Conservation (phyloP, 2,329 filamentous ascomycete species). For the Venturia aucupariae region DNA sequence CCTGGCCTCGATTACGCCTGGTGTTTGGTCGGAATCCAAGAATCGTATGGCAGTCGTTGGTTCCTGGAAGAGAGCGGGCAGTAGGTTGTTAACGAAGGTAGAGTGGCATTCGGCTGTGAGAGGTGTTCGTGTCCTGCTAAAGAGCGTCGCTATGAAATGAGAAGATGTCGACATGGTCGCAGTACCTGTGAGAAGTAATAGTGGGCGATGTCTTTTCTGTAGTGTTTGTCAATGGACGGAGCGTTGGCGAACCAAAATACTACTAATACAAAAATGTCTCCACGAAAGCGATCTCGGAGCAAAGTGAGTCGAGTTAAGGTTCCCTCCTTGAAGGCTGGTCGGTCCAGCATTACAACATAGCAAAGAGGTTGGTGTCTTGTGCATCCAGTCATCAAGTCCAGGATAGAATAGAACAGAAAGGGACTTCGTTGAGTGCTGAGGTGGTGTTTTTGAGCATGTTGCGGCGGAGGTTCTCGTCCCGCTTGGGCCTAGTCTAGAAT, state of each 20-base stretch:
- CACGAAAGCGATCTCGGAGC: conserved; percentile 2
- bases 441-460: too few species aligned
- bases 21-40: neutral
- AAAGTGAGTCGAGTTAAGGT: neutral
- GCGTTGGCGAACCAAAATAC: neutral
- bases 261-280: neutral
- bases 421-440: too few species aligned
- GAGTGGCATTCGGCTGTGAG: conserved; percentile 1
- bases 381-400: neutral
- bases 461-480: neutral
- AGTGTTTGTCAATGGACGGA: neutral
- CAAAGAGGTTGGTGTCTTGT: too few species aligned
- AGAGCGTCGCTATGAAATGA: neutral
- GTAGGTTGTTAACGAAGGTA: neutral
- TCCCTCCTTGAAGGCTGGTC: too few species aligned
- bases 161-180: neutral
- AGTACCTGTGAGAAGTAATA: neutral
- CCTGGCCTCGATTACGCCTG: neutral
- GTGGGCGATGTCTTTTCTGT: neutral
- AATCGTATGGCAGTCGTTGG: neutral
- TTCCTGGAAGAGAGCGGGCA: neutral
- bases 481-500: neutral
- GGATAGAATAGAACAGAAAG: neutral
- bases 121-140: neutral
- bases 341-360: too few species aligned